Evolutionary conservation across 1,139 yeast species (phyloP), one percentile per base, ranked within the genome.

Genomic region (Hanseniaspora uvarum): DNA sequence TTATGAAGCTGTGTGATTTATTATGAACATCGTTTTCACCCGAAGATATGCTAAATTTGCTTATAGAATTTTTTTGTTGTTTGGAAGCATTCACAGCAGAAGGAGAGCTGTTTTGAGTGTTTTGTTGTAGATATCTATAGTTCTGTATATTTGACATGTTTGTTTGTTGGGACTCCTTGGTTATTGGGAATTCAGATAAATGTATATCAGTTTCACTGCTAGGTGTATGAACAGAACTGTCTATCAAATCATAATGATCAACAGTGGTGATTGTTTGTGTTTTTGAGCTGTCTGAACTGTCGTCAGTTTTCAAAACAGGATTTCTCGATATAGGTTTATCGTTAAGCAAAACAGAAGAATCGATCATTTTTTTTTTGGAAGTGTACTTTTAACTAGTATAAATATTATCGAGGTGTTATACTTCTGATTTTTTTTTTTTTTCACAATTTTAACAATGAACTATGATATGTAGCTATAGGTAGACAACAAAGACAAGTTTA

Each of bases 151-250:
- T 40, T n/a, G 46, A 16, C 10, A 19, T 18, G 16, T 30, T 43
- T 4, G 21, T 38, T 11, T 38, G 41, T 12, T 30, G 46, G 19
- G 46, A 24, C 12, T 38, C 28, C 4, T 23, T 38, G 38, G 6
- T 48, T 2, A 48, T n/a, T n/a, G 46, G 6, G 23, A 40, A 49
- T 8, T 26, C 44, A n/a, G 26, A 46, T 18, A 39, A 26, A 12
- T 34, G 33, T 4, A 49, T 14, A 10, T 49, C 46, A 10, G 7
- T 23, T 18, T 41, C 53, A 26, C 46, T 41, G 6, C 36, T 40
- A 14, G 53, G 53, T 3, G 53, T 49, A n/a, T 44, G 30, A 3
- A 33, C 34, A 24, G 41, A n/a, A 18, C 36, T 24, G 31, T 24
- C 37, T 11, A 28, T 16, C 16, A 26, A 24, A 5, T 49, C 26